Evolutionary conservation across 768 basidiomycete genomes (phyloP).

Genomic region (Trametes cubensis): DNA sequence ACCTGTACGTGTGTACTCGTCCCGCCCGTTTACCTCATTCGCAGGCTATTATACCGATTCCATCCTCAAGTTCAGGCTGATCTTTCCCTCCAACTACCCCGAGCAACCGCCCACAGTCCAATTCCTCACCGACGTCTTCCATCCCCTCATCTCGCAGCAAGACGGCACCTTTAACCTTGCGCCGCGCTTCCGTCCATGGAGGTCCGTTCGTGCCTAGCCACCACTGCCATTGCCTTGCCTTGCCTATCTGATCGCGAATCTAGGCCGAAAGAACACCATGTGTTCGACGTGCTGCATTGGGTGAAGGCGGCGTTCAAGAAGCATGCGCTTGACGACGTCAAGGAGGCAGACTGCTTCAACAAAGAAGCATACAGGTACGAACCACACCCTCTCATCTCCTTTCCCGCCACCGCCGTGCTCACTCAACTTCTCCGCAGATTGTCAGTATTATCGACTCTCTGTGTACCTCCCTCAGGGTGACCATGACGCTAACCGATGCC

Average conservation of each 20-base stretch:
- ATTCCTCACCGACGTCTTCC: slow-evolving; percentile 82
- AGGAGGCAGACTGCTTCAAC: slow-evolving; percentile 73
- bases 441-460: slow-evolving; percentile 27
- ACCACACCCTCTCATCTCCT: too few relatives aligned
- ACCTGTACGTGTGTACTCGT: background rate
- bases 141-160: slow-evolving; percentile 71
- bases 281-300: slow-evolving; percentile 78
- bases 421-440: slow-evolving; percentile 20
- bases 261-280: slow-evolving; percentile 79
- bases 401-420: too few relatives aligned
- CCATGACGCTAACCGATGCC: too few relatives aligned
- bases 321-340: slow-evolving; percentile 65
- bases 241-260: background rate
- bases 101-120: slow-evolving; percentile 70
- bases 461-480: too few relatives aligned
- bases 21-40: too few relatives aligned
- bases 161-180: slow-evolving; percentile 68
- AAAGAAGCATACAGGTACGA: slow-evolving; percentile 80
- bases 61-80: slow-evolving; percentile 72
- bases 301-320: slow-evolving; percentile 83
- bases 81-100: slow-evolving; percentile 74
- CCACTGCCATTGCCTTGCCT: background rate
- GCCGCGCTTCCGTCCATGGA: slow-evolving; percentile 76
- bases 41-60: slow-evolving; percentile 85
- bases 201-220: slow-evolving; percentile 36